A percentile compares a stretch with the other conserved stretches of the same genome.
These are phyloP conservation scores for Alternaria tenuissima DNA, from an alignment of 2,329 filamentous ascomycete species.

Conservation along the genomic window DNA sequence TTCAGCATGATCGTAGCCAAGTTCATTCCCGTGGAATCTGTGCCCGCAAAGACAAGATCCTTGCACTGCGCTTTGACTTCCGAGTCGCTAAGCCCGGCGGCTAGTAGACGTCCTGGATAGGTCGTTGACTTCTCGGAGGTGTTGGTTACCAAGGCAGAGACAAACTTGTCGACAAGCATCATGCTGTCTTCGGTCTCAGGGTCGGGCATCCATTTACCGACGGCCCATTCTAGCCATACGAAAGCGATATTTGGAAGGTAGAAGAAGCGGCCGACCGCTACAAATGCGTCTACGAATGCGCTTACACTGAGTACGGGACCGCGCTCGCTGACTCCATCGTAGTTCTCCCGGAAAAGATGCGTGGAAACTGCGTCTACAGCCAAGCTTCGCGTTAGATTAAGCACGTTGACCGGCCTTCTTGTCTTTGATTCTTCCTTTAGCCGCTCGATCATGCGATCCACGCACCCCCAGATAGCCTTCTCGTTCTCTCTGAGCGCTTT, in stretches of 20 bases:
- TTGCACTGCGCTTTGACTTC: conserved; percentile 63
- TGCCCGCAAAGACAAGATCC: conserved; percentile 54
- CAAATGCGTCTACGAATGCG: conserved; percentile 63
- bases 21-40: conserved; percentile 42
- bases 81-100: conserved; percentile 52
- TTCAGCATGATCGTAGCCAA: conserved; percentile 33
- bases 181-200: conserved; percentile 47
- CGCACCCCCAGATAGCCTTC: conserved; percentile 52
- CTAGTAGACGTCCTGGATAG: conserved; percentile 60
- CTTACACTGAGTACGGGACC: conserved; percentile 49
- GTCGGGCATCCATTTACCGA: conserved; percentile 48
- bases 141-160: conserved; percentile 50
- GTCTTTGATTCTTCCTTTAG: conserved; percentile 45
- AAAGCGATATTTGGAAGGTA: conserved; percentile 59
- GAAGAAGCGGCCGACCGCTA: conserved; percentile 64
- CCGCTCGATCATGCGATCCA: conserved; percentile 54
- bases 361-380: conserved; percentile 64
- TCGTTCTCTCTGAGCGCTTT: conserved; percentile 54
- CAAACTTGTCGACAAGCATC: conserved; percentile 55
- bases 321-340: conserved; percentile 57
- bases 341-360: conserved; percentile 63
- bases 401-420: conserved; percentile 55
- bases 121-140: conserved; percentile 48
- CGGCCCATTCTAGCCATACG: conserved; percentile 49
- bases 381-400: conserved; percentile 60